phyloP scores from a whole-genome alignment of 106 monocot species.

The Dioscorea zingiberensis region DNA sequence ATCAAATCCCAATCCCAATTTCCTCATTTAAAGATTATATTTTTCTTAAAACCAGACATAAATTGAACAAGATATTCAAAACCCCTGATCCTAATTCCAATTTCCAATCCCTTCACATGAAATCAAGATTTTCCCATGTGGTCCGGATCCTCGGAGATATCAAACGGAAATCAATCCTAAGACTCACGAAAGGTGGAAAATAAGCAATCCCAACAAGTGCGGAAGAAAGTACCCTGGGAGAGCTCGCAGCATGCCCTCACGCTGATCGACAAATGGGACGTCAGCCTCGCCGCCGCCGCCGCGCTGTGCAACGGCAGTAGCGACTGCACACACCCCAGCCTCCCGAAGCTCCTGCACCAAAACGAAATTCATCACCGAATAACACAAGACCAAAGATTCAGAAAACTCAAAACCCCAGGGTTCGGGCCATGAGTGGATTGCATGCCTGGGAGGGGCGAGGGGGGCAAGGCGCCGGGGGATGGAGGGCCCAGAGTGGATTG shows the following conservation, averaged over 20 bases:
- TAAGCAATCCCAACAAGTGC: constrained; percentile 94
- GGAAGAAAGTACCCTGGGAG: constrained; percentile 74
- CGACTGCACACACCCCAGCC: constrained; percentile 39
- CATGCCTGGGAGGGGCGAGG: constrained; percentile 32
- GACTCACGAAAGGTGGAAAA: constrained; percentile 33
- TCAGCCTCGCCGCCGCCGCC: constrained; percentile 47
- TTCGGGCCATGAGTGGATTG: background rate
- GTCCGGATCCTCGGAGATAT: no score
- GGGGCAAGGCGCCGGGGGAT: constrained; percentile 23
- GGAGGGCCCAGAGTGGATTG: constrained; percentile 13
- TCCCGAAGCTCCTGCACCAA: constrained; percentile 33
- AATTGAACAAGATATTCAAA: no score
- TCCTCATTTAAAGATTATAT: constrained; percentile 58
- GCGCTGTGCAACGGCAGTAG: constrained; percentile 60
- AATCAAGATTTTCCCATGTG: no score
- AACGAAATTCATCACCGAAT: no score
- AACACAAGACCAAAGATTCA: background rate
- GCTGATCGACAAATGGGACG: constrained; percentile 57
- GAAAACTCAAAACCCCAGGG: background rate
- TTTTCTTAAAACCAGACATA: no score
- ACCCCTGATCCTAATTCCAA: no score
- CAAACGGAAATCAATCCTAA: no score
- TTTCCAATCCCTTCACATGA: no score
- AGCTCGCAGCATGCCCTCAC: constrained; percentile 84
- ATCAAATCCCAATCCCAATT: constrained; percentile 65